Evolutionary conservation across 176 grass and related monocot species (phyloP).

Genomic region (Avena insularis): DNA sequence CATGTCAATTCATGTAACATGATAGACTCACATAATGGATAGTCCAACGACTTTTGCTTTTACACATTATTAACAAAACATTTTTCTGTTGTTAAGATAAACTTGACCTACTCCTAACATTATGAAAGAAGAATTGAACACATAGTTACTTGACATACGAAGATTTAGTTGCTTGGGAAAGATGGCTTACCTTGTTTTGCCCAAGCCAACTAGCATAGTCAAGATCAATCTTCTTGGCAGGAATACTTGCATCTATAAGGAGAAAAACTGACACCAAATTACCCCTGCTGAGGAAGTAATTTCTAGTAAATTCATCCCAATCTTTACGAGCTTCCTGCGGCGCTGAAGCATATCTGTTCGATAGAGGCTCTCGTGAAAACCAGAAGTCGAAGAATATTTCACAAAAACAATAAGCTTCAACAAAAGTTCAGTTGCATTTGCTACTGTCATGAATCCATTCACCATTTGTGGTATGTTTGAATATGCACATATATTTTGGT

Average conservation of each 20-base stretch:
- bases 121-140: constrained; percentile 14
- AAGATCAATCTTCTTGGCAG: constrained; percentile 97
- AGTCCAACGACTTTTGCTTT: neutral
- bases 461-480: neutral
- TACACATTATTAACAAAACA: neutral
- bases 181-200: constrained; percentile 71
- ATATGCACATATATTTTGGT: neutral
- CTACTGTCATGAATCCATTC: constrained; percentile 12
- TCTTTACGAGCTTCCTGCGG: constrained; percentile 78
- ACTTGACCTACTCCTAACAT: constrained; percentile 34
- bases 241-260: constrained; percentile 98
- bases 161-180: constrained; percentile 24
- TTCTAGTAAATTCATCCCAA: constrained; percentile 94
- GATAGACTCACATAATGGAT: neutral
- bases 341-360: constrained; percentile 91
- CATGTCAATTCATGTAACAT: neutral
- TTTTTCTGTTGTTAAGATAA: neutral
- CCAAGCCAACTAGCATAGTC: constrained; percentile 99
- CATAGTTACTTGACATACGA: constrained; percentile 8
- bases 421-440: neutral
- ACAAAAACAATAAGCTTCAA: constrained; percentile 5
- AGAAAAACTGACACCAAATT: constrained; percentile 90
- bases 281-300: constrained; percentile 77
- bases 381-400: constrained; percentile 33
- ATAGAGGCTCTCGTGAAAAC: constrained; percentile 34